Percentiles rank a stretch among this genome's conserved stretches.
These are phyloP conservation scores for Serendipita sp. DNA, from an alignment of 768 basidiomycete genomes.

Conservation along the genomic window DNA sequence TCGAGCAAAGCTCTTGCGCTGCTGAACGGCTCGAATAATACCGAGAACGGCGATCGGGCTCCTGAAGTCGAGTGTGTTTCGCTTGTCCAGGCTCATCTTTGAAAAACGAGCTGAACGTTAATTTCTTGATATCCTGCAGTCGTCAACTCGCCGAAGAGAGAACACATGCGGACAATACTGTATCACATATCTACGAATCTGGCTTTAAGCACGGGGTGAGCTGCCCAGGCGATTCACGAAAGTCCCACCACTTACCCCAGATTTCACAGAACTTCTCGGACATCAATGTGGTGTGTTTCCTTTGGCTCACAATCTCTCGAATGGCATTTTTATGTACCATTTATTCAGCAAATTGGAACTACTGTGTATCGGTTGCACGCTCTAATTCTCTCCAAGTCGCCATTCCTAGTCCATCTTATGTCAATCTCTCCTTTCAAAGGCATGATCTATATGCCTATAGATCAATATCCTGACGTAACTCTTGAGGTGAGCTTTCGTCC, in stretches of 20 bases:
- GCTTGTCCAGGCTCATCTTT: neutral
- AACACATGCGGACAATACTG: neutral
- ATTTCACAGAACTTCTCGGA: neutral
- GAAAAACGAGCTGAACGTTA: neutral
- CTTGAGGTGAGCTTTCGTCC: slow-evolving; percentile 44
- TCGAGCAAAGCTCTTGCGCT: neutral
- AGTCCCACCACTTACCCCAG: neutral
- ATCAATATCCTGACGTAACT: slow-evolving; percentile 66
- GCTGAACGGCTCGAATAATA: neutral
- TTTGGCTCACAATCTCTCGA: neutral
- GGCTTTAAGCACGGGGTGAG: neutral
- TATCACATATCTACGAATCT: slow-evolving; percentile 1
- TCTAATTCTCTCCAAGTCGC: slow-evolving; percentile 75
- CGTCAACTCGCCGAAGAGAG: neutral
- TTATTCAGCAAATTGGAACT: slow-evolving; percentile 11
- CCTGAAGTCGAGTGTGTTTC: neutral
- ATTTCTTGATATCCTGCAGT: neutral
- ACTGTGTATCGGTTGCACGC: slow-evolving; percentile 52
- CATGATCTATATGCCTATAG: slow-evolving; percentile 56
- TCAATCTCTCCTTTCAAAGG: slow-evolving; percentile 59
- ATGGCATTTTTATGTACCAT: slow-evolving; percentile 4
- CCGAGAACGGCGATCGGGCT: neutral
- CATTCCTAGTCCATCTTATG: slow-evolving; percentile 78
- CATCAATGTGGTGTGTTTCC: slow-evolving; percentile 1
- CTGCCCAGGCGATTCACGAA: neutral